Percentiles rank a stretch among this genome's conserved stretches.
These are phyloP conservation scores for Aspergillus saccharolyticus DNA, from an alignment of 495 filamentous ascomycete genomes.

Conservation along the genomic window DNA sequence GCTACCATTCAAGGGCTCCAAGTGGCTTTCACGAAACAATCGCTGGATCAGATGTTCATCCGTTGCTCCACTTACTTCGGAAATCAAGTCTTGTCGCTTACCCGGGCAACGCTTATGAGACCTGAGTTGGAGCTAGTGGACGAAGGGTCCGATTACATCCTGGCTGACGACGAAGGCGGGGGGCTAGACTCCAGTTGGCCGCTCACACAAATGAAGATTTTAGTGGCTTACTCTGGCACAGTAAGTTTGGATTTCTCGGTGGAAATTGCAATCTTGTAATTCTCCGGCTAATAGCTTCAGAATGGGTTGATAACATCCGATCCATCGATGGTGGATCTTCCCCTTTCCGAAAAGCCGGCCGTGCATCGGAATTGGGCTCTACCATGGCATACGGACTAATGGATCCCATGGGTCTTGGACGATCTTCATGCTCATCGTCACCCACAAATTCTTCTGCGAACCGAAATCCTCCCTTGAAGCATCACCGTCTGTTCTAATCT, in stretches of 20 bases:
- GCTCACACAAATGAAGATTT: background rate
- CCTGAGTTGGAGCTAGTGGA: background rate
- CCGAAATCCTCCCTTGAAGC: too few species aligned
- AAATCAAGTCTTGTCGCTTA: background rate
- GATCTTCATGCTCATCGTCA: background rate
- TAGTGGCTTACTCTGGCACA: background rate
- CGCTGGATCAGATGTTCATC: too few species aligned
- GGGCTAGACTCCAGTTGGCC: background rate
- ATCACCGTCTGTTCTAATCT: too few species aligned
- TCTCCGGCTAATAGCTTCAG: background rate
- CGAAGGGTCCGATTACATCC: conserved; percentile 3
- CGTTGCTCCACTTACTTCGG: background rate
- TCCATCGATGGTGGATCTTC: conserved; percentile 1
- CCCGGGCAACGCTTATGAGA: background rate
- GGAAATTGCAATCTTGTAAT: background rate
- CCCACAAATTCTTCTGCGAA: too few species aligned
- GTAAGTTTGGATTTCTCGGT: background rate
- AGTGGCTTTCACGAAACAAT: background rate
- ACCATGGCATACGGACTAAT: background rate
- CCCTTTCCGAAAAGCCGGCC: background rate
- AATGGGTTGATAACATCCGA: background rate
- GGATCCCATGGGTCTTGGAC: background rate
- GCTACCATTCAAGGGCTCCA: background rate
- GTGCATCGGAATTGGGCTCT: background rate
- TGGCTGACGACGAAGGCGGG: background rate